Base-by-base conservation (phyloP, 2,329 filamentous ascomycete genomes). In the Colletotrichum acutatum region DNA sequence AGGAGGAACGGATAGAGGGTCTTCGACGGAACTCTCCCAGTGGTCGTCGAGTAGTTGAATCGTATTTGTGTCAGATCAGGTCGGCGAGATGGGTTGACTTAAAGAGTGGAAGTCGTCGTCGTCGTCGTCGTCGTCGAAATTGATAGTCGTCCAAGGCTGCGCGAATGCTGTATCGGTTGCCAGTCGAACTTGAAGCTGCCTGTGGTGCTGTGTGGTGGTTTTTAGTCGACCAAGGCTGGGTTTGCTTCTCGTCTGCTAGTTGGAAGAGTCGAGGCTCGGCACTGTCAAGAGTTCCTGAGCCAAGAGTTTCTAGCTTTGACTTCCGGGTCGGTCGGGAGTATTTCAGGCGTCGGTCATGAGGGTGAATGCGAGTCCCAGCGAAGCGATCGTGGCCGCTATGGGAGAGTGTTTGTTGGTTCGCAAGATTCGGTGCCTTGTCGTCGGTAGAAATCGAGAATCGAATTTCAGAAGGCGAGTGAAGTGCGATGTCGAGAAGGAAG, bases 361-460 rank as follows among this genome's bases (percentile, higher is more conserved):
- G 16, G 37, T 42, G 37, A 42, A 16, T 42, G 16, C 37, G 64
- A 60, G 42, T 34, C 22, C 19, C 37, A 49, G 28, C 60, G 59
- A 69, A 65, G 59, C 60, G 60, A 72, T 72, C 54, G 59, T 49
- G 49, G 11, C 30, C 46, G 54, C 54, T 70, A 42, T 19, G 42
- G 46, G 54, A 42, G 32, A 32, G 37, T 42, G 16, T 22, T 56
- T 42, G 24, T 22, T 56, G 26, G 26, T 64, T 54, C 14, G 12
- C 53, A n/a, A n/a, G 28, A 34, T 66, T 49, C 61, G n/a, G 26
- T 34, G 66, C 58, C 65, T 60, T 64, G 56, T 56, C 60, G 66
- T 65, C 46, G 66, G 46, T 64, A 70, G 60, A 72, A 70, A 70
- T 72, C 70, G 60, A 72, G 32, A 72, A 58, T 70, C 60, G 70